A percentile compares a stretch with the other conserved stretches of the same genome.
Conservation (phyloP, 139 green algal species). For the Tetraselmis chui region DNA sequence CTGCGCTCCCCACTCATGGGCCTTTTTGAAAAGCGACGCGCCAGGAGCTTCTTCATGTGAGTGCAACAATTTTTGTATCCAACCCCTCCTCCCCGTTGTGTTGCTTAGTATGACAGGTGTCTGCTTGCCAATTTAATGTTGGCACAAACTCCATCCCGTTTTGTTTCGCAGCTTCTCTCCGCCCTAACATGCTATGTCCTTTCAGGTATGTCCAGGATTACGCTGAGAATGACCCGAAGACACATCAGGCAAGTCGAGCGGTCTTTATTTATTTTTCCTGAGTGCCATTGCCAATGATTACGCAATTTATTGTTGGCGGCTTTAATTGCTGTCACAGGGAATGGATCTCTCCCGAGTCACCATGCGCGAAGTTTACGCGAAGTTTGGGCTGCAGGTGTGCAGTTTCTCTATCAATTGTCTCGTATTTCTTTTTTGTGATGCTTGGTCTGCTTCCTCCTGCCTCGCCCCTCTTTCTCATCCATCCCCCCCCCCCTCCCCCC, state of each 20-base stretch:
- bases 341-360: slow-evolving; percentile 78
- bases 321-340: too few species aligned
- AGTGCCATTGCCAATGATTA: too few species aligned
- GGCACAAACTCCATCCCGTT: too few species aligned
- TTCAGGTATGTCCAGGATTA: slow-evolving; percentile 88
- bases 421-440: too few species aligned
- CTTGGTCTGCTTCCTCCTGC: neutral
- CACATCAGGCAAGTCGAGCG: too few species aligned
- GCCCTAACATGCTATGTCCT: slow-evolving; percentile 22
- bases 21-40: slow-evolving; percentile 95
- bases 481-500: neutral
- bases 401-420: too few species aligned
- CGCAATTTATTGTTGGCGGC: too few species aligned
- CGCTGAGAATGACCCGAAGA: slow-evolving; percentile 65
- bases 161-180: too few species aligned
- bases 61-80: slow-evolving; percentile 10
- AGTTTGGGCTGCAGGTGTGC: slow-evolving; percentile 77
- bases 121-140: too few species aligned
- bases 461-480: neutral
- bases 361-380: slow-evolving; percentile 80
- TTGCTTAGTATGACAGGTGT: too few species aligned
- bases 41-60: slow-evolving; percentile 86
- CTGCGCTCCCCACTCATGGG: slow-evolving; percentile 88
- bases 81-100: too few species aligned
- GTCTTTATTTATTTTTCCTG: too few species aligned